Base-by-base conservation (phyloP, 179 eudicot genomes). In the Amaranthus tricolor region DNA sequence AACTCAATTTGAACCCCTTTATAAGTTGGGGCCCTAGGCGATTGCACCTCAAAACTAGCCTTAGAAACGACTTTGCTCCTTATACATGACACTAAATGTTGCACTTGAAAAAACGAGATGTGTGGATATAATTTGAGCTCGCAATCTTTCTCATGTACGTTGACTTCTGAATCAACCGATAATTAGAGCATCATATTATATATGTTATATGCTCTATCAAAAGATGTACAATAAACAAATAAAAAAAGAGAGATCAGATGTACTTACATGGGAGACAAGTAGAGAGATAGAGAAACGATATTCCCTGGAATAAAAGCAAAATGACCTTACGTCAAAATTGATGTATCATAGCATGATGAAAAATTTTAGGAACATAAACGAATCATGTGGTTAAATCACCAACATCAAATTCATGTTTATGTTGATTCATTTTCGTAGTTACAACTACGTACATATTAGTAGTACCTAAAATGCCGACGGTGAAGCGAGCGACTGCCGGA, bases 251-350 rank as follows among this genome's bases (percentile, higher is more conserved):
- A 31, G 10, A 5, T 6, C 3, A 31, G 48, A 31, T 2, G 0
- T 14, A 77, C 98, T 89, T 91, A 91, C 96, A 86, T 58, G 6
- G 96, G 98, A 62, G 98, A 91, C n/a, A 85, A 47, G 81, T 87
- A 91, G 78, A 93, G 67, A 72, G 83, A 78, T 84, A 91, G 77
- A 7, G 97, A 76, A 50, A 85, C 82, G 76, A 91, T 62, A 79
- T 93, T 93, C 68, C 98, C 98, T 93, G 98, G 63, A 83, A 81
- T 31, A 10, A 51, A 68, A 69, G 43, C 21, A 63, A 68, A 74
- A 63, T 6, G 61, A 65, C 53, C 66, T 72, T 5, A 60, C 16
- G 66, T 66, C 51, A 70, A 49, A 13, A 52, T 53, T 24, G 60
- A 69, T 69, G 72, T 31, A 53, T 69, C 72, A 52, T 52, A 59